Evolutionary conservation across 768 basidiomycete genomes (phyloP).

Genomic region (Filobasidium floriforme): DNA sequence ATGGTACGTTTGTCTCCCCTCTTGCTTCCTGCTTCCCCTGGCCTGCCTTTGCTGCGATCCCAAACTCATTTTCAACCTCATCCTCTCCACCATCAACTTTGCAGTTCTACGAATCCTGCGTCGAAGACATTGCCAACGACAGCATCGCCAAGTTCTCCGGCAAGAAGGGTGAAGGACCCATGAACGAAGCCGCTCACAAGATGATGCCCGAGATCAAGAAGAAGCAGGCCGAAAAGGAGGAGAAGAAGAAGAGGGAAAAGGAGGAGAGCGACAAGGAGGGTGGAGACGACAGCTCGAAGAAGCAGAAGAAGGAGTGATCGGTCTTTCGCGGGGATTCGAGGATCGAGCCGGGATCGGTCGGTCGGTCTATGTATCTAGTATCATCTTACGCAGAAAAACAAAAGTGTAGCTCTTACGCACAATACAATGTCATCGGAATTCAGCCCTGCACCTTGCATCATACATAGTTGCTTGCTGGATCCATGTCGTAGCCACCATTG

Average conservation of each 20-base stretch:
- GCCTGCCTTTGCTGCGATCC: no score
- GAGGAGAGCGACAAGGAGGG: constrained; percentile 13
- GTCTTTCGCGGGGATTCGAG: no score
- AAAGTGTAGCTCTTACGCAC: no score
- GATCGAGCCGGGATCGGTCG: no score
- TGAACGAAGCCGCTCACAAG: constrained; percentile 42
- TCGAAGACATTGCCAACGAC: constrained; percentile 15
- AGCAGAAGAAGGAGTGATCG: constrained; percentile 6
- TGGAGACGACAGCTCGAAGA: constrained; percentile 9
- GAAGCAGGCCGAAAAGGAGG: constrained; percentile 35
- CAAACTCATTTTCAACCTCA: no score
- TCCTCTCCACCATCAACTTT: neutral
- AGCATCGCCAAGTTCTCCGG: constrained; percentile 16
- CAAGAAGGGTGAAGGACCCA: constrained; percentile 38
- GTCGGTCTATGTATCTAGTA: no score
- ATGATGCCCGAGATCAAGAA: constrained; percentile 31
- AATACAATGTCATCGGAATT: no score
- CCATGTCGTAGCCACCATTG: no score
- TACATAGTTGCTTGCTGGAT: no score
- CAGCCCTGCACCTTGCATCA: no score
- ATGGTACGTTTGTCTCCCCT: neutral
- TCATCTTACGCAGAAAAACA: no score
- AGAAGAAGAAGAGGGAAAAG: constrained; percentile 21
- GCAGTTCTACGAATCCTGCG: constrained; percentile 18
- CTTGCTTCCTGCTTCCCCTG: neutral